Base-by-base conservation (phyloP, 2,329 filamentous ascomycete genomes). In the Colletotrichum sp. region DNA sequence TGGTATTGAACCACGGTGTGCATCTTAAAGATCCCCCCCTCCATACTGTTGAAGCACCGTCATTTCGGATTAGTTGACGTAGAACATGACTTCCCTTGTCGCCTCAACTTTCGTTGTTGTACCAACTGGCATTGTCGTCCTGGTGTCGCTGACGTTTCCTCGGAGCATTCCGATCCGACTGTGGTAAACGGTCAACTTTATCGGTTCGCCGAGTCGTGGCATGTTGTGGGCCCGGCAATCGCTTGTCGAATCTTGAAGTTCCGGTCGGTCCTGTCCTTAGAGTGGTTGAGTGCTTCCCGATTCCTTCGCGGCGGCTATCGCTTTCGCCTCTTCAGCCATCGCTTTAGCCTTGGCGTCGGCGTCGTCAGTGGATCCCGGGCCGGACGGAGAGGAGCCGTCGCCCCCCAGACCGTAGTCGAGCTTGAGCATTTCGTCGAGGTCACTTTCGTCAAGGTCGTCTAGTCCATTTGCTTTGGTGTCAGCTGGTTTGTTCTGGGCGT, bases 331-430 rank as follows among this genome's bases (percentile, higher is more conserved):
- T 15, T 63, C 67, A 44, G 60, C 71, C 66, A 48, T 71, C 12
- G 60, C 74, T 44, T 75, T 71, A 7, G 71, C 71, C 39, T 67
- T 63, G 25, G 74, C 74, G 44, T 75, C 73, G 30, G 63, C 73
- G 36, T 71, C 74, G 27, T 72, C 52, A 44, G 16, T 34, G 22
- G 16, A n/a, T 67, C 48, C 32, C 36, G 25, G 25, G 52, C 48
- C 19, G 59, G 67, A 15, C 13, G 66, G 27, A 32, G 67, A 44
- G 19, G 36, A 25, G 44, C 34, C 39, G 30, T 25, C 27, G n/a
- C 48, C 60, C 30, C 55, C 70, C 13, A 55, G 12, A 19, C 69
- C 63, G 57, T 72, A 59, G 6, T 69, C 74, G 65, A 44, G 27
- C 22, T 76, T 68, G 9, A 48, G 57, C 22, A 63, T 27, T 6